Conservation (phyloP, 1,284 basidiomycete genomes). For the Fomitopsis betulina region DNA sequence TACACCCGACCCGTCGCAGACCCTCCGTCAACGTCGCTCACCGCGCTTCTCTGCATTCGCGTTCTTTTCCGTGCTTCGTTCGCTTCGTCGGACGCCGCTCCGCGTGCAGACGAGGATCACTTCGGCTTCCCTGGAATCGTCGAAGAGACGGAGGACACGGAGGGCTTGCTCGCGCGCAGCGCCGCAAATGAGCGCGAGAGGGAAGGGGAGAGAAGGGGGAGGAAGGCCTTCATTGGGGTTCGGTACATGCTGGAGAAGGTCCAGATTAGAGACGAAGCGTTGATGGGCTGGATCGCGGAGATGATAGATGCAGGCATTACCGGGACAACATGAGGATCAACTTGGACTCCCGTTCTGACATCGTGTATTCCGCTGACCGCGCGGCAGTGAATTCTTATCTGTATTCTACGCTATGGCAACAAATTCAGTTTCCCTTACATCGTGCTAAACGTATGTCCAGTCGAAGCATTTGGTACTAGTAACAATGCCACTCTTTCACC, state of each 20-base stretch:
- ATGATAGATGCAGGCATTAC: constrained; percentile 60
- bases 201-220: constrained; percentile 63
- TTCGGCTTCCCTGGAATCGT: constrained; percentile 78
- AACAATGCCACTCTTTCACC: too few relatives aligned
- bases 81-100: constrained; percentile 63
- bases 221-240: constrained; percentile 63
- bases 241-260: constrained; percentile 60
- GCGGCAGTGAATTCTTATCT: too few relatives aligned
- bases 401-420: too few relatives aligned
- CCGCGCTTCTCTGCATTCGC: constrained; percentile 70
- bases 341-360: too few relatives aligned
- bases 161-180: constrained; percentile 32
- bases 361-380: too few relatives aligned
- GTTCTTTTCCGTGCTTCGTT: constrained; percentile 74
- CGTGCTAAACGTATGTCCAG: too few relatives aligned
- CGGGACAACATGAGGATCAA: constrained; percentile 17
- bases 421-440: too few relatives aligned
- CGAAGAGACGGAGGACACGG: constrained; percentile 59
- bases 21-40: constrained; percentile 68
- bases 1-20: constrained; percentile 55
- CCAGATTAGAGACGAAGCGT: constrained; percentile 60
- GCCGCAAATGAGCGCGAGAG: constrained; percentile 41
- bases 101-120: constrained; percentile 70
- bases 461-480: too few relatives aligned
- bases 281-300: constrained; percentile 75